Evolutionary conservation across 805 yeast genomes (phyloP).

Genomic region (Teunomyces gatunensis): DNA sequence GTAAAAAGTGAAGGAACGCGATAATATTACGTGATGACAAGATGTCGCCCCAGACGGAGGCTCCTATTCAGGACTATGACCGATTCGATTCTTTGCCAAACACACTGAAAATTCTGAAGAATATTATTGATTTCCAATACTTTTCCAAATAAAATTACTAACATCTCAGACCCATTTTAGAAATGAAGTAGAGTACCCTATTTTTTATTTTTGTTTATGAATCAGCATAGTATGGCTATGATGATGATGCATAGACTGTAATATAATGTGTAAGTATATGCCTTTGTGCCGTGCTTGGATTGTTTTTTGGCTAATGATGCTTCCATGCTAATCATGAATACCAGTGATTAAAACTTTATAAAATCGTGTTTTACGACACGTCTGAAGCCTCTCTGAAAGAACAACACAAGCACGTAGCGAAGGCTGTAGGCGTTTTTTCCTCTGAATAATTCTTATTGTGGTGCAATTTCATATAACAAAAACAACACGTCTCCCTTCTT

Average conservation of each 20-base stretch:
- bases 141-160: constrained; percentile 1
- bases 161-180: not conserved
- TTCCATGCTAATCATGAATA: constrained; percentile 64
- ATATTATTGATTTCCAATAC: not conserved
- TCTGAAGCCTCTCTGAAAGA: constrained; percentile 29
- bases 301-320: constrained; percentile 44
- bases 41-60: constrained; percentile 79
- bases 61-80: constrained; percentile 58
- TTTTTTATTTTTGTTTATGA: not conserved
- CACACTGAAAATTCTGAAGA: constrained; percentile 67
- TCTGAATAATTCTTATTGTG: not conserved
- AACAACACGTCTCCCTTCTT: constrained; percentile 1
- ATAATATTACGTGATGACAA: constrained; percentile 50
- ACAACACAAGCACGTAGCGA: not conserved
- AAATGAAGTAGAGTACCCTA: not conserved
- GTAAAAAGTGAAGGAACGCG: constrained; percentile 5
- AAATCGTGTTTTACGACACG: constrained; percentile 28
- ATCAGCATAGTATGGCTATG: constrained; percentile 3
- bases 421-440: not conserved
- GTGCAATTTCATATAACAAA: not conserved
- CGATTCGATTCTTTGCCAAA: constrained; percentile 67
- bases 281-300: not conserved
- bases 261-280: not conserved
- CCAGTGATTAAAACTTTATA: constrained; percentile 39
- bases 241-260: constrained; percentile 1